Percentiles rank a stretch among this genome's conserved stretches.
Conservation (phyloP, 306 rosid species). For the Citrullus mucosospermus region DNA sequence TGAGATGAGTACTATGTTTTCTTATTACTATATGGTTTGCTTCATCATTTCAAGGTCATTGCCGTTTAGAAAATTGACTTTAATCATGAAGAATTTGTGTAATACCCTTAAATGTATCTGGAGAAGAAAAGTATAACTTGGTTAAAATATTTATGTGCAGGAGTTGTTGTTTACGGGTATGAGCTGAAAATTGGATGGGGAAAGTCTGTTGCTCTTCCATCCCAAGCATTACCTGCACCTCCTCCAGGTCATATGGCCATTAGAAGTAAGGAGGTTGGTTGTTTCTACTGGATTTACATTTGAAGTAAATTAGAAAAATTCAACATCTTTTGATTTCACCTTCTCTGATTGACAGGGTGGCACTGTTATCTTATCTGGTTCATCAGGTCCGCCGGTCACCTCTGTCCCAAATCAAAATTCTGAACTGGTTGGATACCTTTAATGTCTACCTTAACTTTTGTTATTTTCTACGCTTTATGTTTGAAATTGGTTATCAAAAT, state of each 20-base stretch:
- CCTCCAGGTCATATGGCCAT: slow-evolving; percentile 99
- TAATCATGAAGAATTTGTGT: not conserved
- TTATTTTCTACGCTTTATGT: not conserved
- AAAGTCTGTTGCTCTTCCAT: slow-evolving; percentile 93
- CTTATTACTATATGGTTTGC: not conserved
- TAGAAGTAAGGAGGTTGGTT: slow-evolving; percentile 93
- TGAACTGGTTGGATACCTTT: slow-evolving; percentile 48
- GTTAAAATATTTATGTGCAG: slow-evolving; percentile 34
- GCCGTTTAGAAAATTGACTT: not conserved
- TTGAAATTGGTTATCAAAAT: not conserved
- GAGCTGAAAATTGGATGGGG: slow-evolving; percentile 99
- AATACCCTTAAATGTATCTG: not conserved
- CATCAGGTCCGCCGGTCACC: slow-evolving; percentile 94
- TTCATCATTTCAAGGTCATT: not conserved
- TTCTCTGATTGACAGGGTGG: slow-evolving; percentile 56
- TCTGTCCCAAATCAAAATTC: slow-evolving; percentile 93
- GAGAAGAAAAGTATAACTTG: not conserved
- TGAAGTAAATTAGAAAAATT: not conserved
- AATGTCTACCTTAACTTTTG: not conserved
- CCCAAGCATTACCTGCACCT: slow-evolving; percentile 98
- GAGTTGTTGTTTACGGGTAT: slow-evolving; percentile 95
- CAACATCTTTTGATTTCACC: not conserved
- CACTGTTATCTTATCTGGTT: slow-evolving; percentile 91
- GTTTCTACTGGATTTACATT: not conserved
- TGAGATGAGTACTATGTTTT: not conserved